Base-by-base conservation (phyloP, 2,329 filamentous ascomycete genomes). In the Emydomyces testavorans region DNA sequence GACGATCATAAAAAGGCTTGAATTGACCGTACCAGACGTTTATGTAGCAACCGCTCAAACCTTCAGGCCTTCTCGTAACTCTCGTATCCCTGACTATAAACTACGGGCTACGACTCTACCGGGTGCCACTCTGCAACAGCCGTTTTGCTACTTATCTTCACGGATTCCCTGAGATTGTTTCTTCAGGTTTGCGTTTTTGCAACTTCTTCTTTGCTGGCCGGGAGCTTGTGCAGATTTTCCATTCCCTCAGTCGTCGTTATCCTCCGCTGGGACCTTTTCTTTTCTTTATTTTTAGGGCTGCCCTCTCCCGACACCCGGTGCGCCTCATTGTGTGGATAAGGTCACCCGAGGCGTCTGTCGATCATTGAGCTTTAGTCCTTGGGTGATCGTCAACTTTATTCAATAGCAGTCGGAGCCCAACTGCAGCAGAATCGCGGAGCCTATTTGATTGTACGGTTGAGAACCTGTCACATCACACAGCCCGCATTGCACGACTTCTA, bases 41-140 rank as follows among this genome's bases (percentile, higher is more conserved):
- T 48, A 48, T 48, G 45, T 48, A 48, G 45, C 45, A 48, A 48
- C n/a, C 37, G 45, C 21, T 48, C 45, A 40, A 48, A 40, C 41
- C 41, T 52, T 49, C 48, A 47, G 48, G 41, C 46, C 50, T 43
- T 43, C 46, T 48, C 50, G 43, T 46, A 49, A 51, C 45, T 51
- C 34, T 21, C 28, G 46, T 39, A 51, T 46, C 50, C 50, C 50
- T 52, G 47, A 42, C 43, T 36, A 40, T 43, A 35, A 18, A 38
- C 35, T 46, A 37, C 47, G 44, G n/a, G 40, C 37, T 46, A 46
- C 50, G 20, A 49, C 50, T 49, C 43, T 49, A 43, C 50, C 48
- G 45, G 41, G 45, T 48, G 26, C 45, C 36, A 48, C 45, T 41
- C 45, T 48, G 23, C 31, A 29, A 13, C 31, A 26, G 18, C 28